phyloP scores from a whole-genome alignment of 192 early-diverging fungal genomes.

The Thoreauomyces humboldtii region DNA sequence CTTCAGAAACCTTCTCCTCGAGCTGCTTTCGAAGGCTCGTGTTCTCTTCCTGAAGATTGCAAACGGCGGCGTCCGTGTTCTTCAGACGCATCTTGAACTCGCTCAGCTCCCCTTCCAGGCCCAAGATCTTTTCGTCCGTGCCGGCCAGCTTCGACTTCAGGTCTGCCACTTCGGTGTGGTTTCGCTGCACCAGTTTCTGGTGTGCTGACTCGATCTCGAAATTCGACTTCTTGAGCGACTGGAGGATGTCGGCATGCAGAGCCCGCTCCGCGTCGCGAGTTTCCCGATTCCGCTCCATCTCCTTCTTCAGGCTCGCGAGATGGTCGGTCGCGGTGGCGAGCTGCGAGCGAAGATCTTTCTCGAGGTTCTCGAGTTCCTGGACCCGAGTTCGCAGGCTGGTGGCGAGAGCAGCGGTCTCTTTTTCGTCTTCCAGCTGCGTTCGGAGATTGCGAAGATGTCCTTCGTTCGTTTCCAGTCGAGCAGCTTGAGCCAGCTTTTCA shows the following conservation, averaged over 20 bases:
- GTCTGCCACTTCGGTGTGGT: neutral
- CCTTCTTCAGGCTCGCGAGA: neutral
- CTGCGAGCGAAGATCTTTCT: neutral
- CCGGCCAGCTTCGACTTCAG: neutral
- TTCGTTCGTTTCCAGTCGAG: no score
- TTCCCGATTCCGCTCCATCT: neutral
- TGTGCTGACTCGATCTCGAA: neutral
- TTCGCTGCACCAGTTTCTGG: neutral
- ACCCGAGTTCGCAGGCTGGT: neutral
- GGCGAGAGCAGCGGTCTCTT: neutral
- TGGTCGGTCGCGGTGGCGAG: neutral
- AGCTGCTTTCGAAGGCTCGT: neutral
- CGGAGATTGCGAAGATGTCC: no score
- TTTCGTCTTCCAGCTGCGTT: neutral
- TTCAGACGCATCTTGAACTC: neutral
- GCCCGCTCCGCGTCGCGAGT: neutral
- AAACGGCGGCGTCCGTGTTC: neutral
- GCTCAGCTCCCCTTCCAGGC: neutral
- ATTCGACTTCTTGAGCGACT: neutral
- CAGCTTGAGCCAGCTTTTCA: neutral
- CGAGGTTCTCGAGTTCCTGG: neutral
- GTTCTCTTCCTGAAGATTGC: neutral
- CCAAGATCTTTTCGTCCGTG: neutral
- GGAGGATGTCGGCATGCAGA: neutral
- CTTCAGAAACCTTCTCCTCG: neutral